Percentiles rank a stretch among this genome's conserved stretches.
These are phyloP conservation scores for Neopestalotiopsis clavispora DNA, from an alignment of 2,329 filamentous ascomycete species.

Conservation along the genomic window DNA sequence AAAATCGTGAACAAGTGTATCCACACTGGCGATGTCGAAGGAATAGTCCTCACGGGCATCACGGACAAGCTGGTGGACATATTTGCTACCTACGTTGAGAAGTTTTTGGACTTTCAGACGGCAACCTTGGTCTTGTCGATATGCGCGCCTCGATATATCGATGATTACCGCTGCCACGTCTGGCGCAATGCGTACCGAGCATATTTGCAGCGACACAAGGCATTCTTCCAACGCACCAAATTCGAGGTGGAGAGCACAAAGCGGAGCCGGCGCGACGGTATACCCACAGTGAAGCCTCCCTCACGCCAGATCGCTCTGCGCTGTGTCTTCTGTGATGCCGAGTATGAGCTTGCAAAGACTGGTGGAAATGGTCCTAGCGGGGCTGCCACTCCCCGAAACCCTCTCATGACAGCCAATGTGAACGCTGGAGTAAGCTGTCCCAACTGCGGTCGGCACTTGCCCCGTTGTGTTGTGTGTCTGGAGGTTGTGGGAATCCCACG, in stretches of 20 bases:
- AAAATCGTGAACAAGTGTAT: conserved; percentile 67
- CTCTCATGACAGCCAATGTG: conserved; percentile 62
- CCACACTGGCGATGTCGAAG: conserved; percentile 74
- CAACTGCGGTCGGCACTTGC: conserved; percentile 69
- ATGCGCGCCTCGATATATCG: conserved; percentile 76
- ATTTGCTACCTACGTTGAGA: conserved; percentile 75
- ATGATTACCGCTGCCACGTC: conserved; percentile 74
- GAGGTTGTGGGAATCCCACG: conserved; percentile 69
- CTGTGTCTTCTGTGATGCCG: conserved; percentile 76
- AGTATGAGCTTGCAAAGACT: conserved; percentile 53
- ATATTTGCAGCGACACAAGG: conserved; percentile 74
- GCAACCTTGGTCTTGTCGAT: conserved; percentile 76
- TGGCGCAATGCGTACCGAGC: conserved; percentile 77
- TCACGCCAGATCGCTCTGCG: conserved; percentile 75
- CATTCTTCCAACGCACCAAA: conserved; percentile 75
- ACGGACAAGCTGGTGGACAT: conserved; percentile 75
- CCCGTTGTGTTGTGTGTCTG: conserved; percentile 70
- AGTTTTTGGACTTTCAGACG: conserved; percentile 79
- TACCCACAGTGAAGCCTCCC: conserved; percentile 66
- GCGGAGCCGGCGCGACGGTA: conserved; percentile 67
- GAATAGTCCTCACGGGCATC: conserved; percentile 78
- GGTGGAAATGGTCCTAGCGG: conserved; percentile 17
- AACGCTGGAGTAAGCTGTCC: conserved; percentile 68
- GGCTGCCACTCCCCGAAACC: conserved; percentile 45
- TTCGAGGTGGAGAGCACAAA: conserved; percentile 80